A percentile compares a stretch with the other conserved stretches of the same genome.
phyloP scores from a whole-genome alignment of 345 rosid species.

The Cardamine occulta region DNA sequence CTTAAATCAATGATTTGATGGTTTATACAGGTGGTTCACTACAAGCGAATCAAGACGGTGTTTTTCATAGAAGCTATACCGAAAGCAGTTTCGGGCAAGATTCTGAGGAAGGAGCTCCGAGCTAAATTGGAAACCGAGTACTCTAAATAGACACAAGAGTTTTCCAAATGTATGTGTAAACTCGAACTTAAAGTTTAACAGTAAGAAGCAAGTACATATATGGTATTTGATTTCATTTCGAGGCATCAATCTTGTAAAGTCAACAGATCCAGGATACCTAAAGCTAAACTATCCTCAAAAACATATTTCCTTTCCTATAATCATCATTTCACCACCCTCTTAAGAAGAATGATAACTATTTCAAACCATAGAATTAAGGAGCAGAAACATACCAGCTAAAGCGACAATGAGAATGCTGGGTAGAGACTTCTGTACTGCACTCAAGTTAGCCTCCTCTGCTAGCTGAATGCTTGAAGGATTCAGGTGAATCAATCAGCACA shows the following conservation, averaged over 20 bases:
- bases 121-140: constrained; percentile 50
- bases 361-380: background rate
- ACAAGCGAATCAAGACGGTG: constrained; percentile 63
- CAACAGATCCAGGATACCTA: background rate
- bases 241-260: constrained; percentile 30
- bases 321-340: background rate
- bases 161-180: constrained; percentile 18
- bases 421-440: background rate
- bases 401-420: background rate
- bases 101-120: constrained; percentile 67
- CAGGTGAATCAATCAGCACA: background rate
- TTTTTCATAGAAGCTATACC: constrained; percentile 65
- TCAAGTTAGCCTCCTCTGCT: background rate
- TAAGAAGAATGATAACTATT: background rate
- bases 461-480: background rate
- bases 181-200: background rate
- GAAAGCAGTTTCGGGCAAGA: constrained; percentile 81
- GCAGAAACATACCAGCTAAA: constrained; percentile 30
- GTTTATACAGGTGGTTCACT: constrained; percentile 61
- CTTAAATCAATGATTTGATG: constrained; percentile 1
- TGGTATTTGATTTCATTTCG: constrained; percentile 12
- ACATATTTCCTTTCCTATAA: background rate
- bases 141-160: constrained; percentile 24
- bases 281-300: background rate
- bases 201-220: constrained; percentile 8